These are phyloP conservation scores for Fusarium sp. DNA, from an alignment of 2,329 filamentous ascomycete species.

Conservation along the genomic window DNA sequence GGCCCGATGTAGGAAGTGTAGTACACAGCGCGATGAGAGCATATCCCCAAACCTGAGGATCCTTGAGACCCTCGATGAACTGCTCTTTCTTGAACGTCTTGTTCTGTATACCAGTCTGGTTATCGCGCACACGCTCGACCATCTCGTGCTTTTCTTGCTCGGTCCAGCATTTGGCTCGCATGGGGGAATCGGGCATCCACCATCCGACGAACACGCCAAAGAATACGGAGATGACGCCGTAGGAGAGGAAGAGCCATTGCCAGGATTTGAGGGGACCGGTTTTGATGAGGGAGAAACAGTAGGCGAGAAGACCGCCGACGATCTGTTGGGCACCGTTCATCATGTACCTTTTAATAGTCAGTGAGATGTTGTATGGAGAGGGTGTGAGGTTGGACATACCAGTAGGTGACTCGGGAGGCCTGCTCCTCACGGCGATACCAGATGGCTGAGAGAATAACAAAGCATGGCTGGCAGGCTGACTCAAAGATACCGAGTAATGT, in stretches of 20 bases:
- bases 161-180: constrained; percentile 75
- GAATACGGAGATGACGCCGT: constrained; percentile 70
- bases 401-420: constrained; percentile 72
- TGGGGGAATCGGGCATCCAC: constrained; percentile 75
- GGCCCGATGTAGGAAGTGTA: constrained; percentile 76
- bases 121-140: constrained; percentile 68
- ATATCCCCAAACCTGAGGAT: constrained; percentile 75
- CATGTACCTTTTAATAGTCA: constrained; percentile 57
- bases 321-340: constrained; percentile 81
- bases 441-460: constrained; percentile 73
- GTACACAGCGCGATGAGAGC: constrained; percentile 74
- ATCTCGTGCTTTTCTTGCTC: constrained; percentile 73
- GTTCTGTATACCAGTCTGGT: constrained; percentile 71
- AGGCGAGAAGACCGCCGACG: constrained; percentile 75
- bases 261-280: constrained; percentile 67
- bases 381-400: constrained; percentile 53
- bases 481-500: constrained; percentile 78
- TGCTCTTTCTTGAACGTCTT: constrained; percentile 58
- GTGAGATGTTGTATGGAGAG: accelerated
- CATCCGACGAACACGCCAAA: constrained; percentile 72
- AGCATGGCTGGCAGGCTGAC: constrained; percentile 73
- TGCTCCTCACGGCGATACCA: constrained; percentile 79
- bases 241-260: constrained; percentile 75
- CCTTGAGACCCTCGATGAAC: constrained; percentile 62
- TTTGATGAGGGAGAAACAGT: constrained; percentile 66